Base-by-base conservation (phyloP, 2,329 filamentous ascomycete genomes). In the Pestalotiopsis fici region DNA sequence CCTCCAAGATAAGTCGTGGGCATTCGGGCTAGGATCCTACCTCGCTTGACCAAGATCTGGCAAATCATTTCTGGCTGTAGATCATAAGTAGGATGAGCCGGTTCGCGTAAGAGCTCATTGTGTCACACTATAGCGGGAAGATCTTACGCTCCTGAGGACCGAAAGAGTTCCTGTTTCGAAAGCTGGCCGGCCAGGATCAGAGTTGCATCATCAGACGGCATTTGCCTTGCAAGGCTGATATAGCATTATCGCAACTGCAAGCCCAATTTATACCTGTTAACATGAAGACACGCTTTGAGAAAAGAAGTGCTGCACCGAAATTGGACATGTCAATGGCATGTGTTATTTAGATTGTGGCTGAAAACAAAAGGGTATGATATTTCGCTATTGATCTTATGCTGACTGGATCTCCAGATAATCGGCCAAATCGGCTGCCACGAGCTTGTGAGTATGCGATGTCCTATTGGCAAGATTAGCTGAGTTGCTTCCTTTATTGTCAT, bases 361-460 rank as follows among this genome's bases (percentile, higher is more conserved):
- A n/a, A 35, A 35, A 35, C 6, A 35, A 35, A 23, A 23, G n/a
- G 6, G 18, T 23, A 3, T n/a, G 21, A 50, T n/a, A 21, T 21
- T 50, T 23, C 7, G n/a, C 11, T 31, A 13, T 15, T 6, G 31
- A 11, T 25, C 50, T 31, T 59, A 21, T 47, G 59, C 64, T 25
- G 71, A 70, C 47, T 71, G 65, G n/a, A 64, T 27, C 31, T 54
- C 56, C 13, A 73, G 59, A 54, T 67, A 70, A 7, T 54, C 64
- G 12, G 25, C 65, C 3, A 72, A 55, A 59, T 73, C 66, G 1
- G 55, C 28, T 9, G 68, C 65, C 69, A 72, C 67, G 18, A 71
- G 47, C 57, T 72, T 67, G 55, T 71, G 70, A 3, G 65, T 69
- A 21, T 68, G 68, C 23, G 69, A 70, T 23, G 69, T 60, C 69